phyloP scores from a whole-genome alignment of 73 alveolate species.

The Durusdinium trenchii region DNA sequence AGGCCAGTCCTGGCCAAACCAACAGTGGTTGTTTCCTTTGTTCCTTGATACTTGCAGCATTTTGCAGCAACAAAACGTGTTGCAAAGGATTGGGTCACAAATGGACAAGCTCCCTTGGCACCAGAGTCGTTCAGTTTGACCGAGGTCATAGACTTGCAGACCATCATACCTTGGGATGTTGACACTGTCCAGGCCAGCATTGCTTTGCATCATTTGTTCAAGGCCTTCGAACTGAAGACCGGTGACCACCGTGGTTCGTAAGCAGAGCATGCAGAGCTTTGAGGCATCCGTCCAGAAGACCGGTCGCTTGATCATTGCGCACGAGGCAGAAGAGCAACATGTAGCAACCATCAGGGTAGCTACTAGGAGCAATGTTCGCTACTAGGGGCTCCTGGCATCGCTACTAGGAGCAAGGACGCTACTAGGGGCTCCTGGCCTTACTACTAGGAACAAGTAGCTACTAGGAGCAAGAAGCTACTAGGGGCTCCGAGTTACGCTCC shows the following conservation, averaged over 20 bases:
- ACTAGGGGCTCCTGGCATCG: no score
- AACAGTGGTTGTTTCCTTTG: no score
- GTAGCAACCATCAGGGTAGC: background rate
- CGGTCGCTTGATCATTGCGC: conserved; percentile 98
- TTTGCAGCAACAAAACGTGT: no score
- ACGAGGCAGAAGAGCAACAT: conserved; percentile 96
- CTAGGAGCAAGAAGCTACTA: background rate
- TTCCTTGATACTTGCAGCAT: background rate
- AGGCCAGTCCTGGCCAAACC: no score
- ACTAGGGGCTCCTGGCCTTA: no score
- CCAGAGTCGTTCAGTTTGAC: background rate
- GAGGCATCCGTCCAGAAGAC: conserved; percentile 97
- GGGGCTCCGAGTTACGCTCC: no score
- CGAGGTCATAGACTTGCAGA: conserved; percentile 98
- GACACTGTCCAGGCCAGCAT: conserved; percentile 97
- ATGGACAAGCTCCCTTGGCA: no score
- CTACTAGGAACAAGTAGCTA: background rate
- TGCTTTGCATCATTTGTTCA: background rate
- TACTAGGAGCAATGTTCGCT: no score
- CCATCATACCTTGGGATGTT: conserved; percentile 98
- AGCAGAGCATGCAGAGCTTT: background rate
- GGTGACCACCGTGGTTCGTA: background rate
- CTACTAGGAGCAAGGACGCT: no score
- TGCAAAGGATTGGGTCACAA: no score
- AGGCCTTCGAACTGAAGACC: background rate